Evolutionary conservation across 169 alveolate species (phyloP), one percentile per base, ranked within the genome.

Genomic region (Cryptosporidium sp.): DNA sequence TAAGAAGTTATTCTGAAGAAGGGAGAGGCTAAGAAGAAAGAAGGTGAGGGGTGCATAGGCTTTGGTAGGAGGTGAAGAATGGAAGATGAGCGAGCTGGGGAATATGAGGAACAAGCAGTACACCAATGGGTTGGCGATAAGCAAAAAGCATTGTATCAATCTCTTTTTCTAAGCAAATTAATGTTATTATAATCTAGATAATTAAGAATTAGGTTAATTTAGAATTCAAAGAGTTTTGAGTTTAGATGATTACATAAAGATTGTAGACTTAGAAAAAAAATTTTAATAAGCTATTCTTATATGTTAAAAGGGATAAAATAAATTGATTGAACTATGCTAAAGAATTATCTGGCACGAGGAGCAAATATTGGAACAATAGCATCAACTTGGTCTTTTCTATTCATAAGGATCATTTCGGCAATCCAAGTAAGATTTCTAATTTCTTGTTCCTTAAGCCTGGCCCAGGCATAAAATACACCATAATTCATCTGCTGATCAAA

Each of bases 391-490:
- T 95, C 97, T 71, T 94, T 94, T 70, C 97, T 70, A 70, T 93
- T 94, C 91, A 95, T 93, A 48, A 94, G 92, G 84, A 93, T 93
- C 99, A 98, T 97, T 87, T 98, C 99, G 44, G 99, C 98, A 56
- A 98, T 96, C 99, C 99, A 97, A 51, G 97, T 95, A 60, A 98
- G 94, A 91, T 98, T 98, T 89, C 99, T 94, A 86, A 98, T 97
- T 94, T 98, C 99, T 93, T 97, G 99, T 91, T 98, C 99, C 92
- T 97, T 97, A 72, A 98, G 96, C 92, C 97, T 98, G 60, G 98
- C 97, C 97, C 99, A 98, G 16, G 99, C 98, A 94, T 97, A 98
- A 95, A 98, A 98, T 56, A 97, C 97, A 29, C 99, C 99, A 86
- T 94, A 95, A 91, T 98, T 99, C 91, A 97, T 96, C 89, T 97